Percentiles rank a stretch among this genome's conserved stretches.
Conservation (phyloP, 176 grass and related monocot genomes). For the Eremochloa ophiuroides region DNA sequence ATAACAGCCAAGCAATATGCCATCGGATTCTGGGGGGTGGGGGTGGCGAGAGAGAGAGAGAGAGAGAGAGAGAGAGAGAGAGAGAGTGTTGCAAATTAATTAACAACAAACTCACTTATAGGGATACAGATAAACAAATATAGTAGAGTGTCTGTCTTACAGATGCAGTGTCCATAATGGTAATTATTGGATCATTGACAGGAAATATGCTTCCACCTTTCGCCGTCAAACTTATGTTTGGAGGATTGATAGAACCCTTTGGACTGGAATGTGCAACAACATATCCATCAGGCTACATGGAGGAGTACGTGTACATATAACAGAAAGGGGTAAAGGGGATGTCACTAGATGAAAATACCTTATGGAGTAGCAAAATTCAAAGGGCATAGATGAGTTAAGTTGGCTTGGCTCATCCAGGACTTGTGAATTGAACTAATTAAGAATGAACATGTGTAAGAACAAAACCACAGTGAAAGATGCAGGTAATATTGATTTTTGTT, state of each 20-base stretch:
- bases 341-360: conserved; percentile 43
- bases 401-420: conserved; percentile 33
- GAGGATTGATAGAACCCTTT: conserved; percentile 28
- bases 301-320: not conserved
- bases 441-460: conserved; percentile 16
- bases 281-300: conserved; percentile 13
- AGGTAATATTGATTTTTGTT: not conserved
- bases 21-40: conserved; percentile 3
- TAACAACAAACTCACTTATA: conserved; percentile 7
- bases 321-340: not conserved
- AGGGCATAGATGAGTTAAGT: conserved; percentile 27
- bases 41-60: not conserved
- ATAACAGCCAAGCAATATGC: conserved; percentile 83
- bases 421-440: conserved; percentile 66
- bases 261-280: conserved; percentile 39
- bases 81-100: conserved; percentile 15
- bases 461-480: not conserved
- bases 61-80: not conserved
- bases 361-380: conserved; percentile 79
- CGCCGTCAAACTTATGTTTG: conserved; percentile 57
- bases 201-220: conserved; percentile 66
- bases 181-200: conserved; percentile 51
- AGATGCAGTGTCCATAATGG: conserved; percentile 8
- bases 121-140: not conserved
- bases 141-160: conserved; percentile 36